Evolutionary conservation across 208 protist genomes (phyloP).

Genomic region (Wallacemonas sp.): DNA sequence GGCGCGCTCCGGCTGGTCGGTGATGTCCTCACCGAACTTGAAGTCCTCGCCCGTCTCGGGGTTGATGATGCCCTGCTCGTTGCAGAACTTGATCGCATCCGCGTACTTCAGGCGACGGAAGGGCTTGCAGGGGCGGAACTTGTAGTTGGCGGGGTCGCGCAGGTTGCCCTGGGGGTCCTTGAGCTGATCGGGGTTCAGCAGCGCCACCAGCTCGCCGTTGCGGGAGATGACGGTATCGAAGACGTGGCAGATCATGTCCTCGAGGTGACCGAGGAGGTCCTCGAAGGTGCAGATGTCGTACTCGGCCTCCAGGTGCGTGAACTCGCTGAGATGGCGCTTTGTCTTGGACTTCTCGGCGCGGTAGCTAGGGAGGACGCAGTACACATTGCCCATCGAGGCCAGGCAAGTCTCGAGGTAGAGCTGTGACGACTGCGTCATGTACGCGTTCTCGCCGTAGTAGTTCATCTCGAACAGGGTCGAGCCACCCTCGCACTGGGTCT

Average conservation of each 20-base stretch:
- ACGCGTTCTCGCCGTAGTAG: slow-evolving; percentile 98
- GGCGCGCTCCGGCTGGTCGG: slow-evolving; percentile 96
- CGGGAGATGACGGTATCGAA: slow-evolving; percentile 79
- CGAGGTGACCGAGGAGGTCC: slow-evolving; percentile 92
- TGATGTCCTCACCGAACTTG: slow-evolving; percentile 97
- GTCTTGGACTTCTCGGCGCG: slow-evolving; percentile 98
- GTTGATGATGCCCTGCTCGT: slow-evolving; percentile 95
- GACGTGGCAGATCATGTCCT: slow-evolving; percentile 95
- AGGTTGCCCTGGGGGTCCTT: slow-evolving; percentile 61
- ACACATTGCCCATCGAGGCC: slow-evolving; percentile 95
- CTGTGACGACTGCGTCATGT: slow-evolving; percentile 99
- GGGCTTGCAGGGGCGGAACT: slow-evolving; percentile 92
- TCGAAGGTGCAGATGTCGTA: slow-evolving; percentile 97
- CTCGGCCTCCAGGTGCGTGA: slow-evolving; percentile 98
- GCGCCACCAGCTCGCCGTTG: slow-evolving; percentile 75
- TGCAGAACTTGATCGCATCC: slow-evolving; percentile 97
- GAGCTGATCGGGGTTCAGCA: slow-evolving; percentile 92
- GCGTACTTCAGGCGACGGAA: slow-evolving; percentile 96
- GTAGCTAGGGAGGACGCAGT: slow-evolving; percentile 96
- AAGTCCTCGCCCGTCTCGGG: slow-evolving; percentile 89
- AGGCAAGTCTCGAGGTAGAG: slow-evolving; percentile 98
- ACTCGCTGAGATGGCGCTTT: slow-evolving; percentile 98
- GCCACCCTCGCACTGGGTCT: slow-evolving; percentile 98
- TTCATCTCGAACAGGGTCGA: slow-evolving; percentile 98
- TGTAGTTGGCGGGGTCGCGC: slow-evolving; percentile 77